Percentiles rank a stretch among this genome's conserved stretches.
Conservation (phyloP, 352 stramenopile species). For the Phytopythium chamaehyphon region DNA sequence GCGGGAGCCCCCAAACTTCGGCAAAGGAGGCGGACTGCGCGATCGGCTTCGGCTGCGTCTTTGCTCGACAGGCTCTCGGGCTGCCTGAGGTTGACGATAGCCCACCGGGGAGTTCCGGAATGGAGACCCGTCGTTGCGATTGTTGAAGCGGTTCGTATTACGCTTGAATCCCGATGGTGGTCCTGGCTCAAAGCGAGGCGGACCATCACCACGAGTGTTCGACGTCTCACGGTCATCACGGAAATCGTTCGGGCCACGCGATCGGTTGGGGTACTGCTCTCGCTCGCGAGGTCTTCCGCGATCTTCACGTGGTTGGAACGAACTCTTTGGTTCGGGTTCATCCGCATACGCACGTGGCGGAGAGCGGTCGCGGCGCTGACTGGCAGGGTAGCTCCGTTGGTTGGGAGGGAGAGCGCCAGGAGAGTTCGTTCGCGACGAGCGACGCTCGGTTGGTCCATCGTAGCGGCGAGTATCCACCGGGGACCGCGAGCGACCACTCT, state of each 20-base stretch:
- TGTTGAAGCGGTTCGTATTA: no score
- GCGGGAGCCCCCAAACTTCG: no score
- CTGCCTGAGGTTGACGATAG: no score
- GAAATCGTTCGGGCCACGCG: slow-evolving; percentile 8
- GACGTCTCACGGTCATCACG: slow-evolving; percentile 10
- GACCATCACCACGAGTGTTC: no score
- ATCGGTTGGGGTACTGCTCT: slow-evolving; percentile 16
- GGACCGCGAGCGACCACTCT: background rate
- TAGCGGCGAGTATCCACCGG: slow-evolving; percentile 9
- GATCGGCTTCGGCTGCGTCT: no score
- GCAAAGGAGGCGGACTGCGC: no score
- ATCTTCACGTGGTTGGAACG: slow-evolving; percentile 20
- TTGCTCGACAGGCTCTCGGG: no score
- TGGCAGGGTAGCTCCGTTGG: slow-evolving; percentile 4
- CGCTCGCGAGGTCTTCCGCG: slow-evolving; percentile 29
- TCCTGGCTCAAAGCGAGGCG: no score
- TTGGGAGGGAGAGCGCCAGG: no score
- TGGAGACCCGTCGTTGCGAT: no score
- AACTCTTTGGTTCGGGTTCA: background rate
- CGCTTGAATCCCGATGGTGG: no score
- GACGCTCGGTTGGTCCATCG: slow-evolving; percentile 4
- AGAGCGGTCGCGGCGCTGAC: slow-evolving; percentile 10
- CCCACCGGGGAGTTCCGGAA: no score
- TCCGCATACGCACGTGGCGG: background rate
- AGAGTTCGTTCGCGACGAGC: slow-evolving; percentile 6